Evolutionary conservation across 768 basidiomycete genomes (phyloP), one percentile per base, ranked within the genome.

Genomic region (Russula sp.): DNA sequence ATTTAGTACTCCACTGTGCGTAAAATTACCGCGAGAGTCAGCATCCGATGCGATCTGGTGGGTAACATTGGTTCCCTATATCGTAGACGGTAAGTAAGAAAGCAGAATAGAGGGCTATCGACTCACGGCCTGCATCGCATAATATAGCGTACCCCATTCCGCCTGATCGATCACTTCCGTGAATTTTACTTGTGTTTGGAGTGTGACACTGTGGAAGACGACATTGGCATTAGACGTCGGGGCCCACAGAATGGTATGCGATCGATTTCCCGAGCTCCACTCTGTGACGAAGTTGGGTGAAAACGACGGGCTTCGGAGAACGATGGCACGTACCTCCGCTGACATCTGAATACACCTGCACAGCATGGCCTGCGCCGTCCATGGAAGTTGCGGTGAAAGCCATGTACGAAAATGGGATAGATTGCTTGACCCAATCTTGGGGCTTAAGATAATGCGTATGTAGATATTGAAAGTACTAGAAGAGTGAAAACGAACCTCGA

Each of bases 271-370:
- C 1, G 70, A 69, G 22, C 67, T 42, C 72, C 72, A 73, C 49
- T 73, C 72, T 53, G 64, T 26, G 28, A 40, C 5, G 2, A 14
- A 53, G 36, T 16, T 48, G 5, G 1, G 7, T 34, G 7, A 8
- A 42, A 26, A 44, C 18, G 13, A 30, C 11, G 11, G 30, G 24
- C 5, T 48, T 46, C 52, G 24, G 32, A 42, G 34, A 24, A 50
- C 34, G 30, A 52, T 13, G 4, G 1, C n/a, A 64, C 69, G 20
- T 42, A 76, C 76, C 77, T 66, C 69, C 76, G 54, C 73, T 77
- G 50, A 79, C 74, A 62, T 79, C 78, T 0, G 76, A 73, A 63
- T 78, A 79, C 5, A 78, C 68, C 59, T 78, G 74, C 2, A 78
- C 73, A 14, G 30, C 16, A 62, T 79, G 78, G 14, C 71, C 34